Percentiles rank a stretch among this genome's conserved stretches.
Evolutionary conservation across 2,329 filamentous ascomycete species (phyloP).

Genomic region (Atkinsonella hypoxylon): DNA sequence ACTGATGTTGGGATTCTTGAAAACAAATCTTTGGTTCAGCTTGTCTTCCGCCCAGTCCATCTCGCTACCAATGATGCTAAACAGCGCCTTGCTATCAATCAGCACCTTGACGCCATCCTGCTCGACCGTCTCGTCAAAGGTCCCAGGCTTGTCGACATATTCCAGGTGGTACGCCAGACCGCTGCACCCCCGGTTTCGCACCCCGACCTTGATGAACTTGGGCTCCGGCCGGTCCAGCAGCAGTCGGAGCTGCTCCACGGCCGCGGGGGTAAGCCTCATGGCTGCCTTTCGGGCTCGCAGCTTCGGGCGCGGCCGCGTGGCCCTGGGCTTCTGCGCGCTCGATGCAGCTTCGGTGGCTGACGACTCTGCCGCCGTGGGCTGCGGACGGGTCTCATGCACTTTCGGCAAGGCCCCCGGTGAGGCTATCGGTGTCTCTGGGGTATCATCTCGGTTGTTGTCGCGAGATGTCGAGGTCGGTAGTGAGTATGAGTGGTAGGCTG

Average conservation of each 20-base stretch:
- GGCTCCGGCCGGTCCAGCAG: conserved; percentile 77
- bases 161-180: conserved; percentile 88
- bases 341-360: not conserved
- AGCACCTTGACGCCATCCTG: conserved; percentile 93
- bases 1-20: conserved; percentile 98
- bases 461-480: conserved; percentile 31
- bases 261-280: conserved; percentile 71
- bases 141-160: conserved; percentile 81
- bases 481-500: conserved; percentile 40
- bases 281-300: conserved; percentile 69
- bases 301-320: conserved; percentile 25
- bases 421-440: conserved; percentile 35
- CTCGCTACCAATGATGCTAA: conserved; percentile 96
- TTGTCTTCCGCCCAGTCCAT: conserved; percentile 99
- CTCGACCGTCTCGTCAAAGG: conserved; percentile 84
- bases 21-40: conserved; percentile 82
- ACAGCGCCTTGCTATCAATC: conserved; percentile 92
- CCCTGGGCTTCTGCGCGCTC: conserved; percentile 45
- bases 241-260: conserved; percentile 64
- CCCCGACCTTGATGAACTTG: conserved; percentile 87
- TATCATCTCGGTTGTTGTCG: conserved; percentile 29
- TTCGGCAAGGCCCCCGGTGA: conserved; percentile 32
- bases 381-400: conserved; percentile 41
- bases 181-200: conserved; percentile 88
- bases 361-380: conserved; percentile 15